Evolutionary conservation across 1,284 basidiomycete species (phyloP), one percentile per base, ranked within the genome.

Genomic region (Boletellus sp.): DNA sequence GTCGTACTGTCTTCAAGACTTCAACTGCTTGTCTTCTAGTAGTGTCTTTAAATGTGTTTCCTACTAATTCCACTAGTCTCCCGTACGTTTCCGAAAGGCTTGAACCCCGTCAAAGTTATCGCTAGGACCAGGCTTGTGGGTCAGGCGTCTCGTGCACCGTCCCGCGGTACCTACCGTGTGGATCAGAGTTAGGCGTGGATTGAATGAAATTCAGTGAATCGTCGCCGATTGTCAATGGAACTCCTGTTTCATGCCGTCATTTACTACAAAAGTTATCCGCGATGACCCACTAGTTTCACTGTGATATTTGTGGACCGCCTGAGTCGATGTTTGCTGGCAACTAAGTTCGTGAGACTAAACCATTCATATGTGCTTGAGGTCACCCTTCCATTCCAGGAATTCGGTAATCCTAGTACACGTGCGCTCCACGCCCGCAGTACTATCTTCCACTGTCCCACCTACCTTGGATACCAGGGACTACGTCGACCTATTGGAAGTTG

Each of bases 1-100:
- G 91, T 76, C 91, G 93, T 72, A 97, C 94, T 52, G 97, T 97
- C 74, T 95, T 97, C n/a, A n/a, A n/a, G n/a, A n/a, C n/a, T n/a
- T n/a, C 80, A 97, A 97, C 78, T 92, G 91, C 85, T 51, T 55
- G 84, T 72, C 39, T n/a, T 35, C 5, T 22, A 54, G 37, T 10
- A 15, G 28, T 48, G 12, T 36, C 40, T 43, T 26, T 2, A 11
- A 3, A 2, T 8, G 1, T 11, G 2, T 28, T 26, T n/a, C 19
- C 57, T 35, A 22, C 3, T 22, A 5, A 5, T 22, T 22, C 22
- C 22, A 22, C 5, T 22, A 22, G 22, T 22, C 22, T 22, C 22
- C 5, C 22, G 22, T 22, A 22, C 22, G 22, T 22, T 3, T 22
- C 22, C 22, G 5, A 22, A 22, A 22, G 22, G 22, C 22, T 22